Evolutionary conservation across 768 basidiomycete genomes (phyloP).

Genomic region (Macrolepiota dolichaula): DNA sequence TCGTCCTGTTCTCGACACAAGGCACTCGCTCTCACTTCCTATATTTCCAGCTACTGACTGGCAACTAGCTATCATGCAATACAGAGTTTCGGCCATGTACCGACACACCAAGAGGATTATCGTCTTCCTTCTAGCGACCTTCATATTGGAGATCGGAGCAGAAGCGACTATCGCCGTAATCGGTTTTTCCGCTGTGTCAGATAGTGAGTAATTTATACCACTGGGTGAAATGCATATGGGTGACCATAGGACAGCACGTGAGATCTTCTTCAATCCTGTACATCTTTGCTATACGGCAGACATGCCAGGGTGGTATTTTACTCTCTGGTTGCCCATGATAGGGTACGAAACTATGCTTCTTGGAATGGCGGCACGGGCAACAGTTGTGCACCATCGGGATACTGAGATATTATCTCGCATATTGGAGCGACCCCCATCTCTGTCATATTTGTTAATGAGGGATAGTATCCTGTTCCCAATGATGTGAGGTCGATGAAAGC

Average conservation of each 20-base stretch:
- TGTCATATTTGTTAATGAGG: not conserved
- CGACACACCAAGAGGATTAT: not conserved
- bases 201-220: not conserved
- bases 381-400: not conserved
- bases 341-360: not conserved
- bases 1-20: not conserved
- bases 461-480: constrained; percentile 1
- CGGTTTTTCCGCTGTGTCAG: not conserved
- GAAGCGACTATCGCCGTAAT: not conserved
- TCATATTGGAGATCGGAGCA: not conserved
- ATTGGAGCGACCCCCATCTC: not conserved
- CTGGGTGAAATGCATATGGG: too few species aligned
- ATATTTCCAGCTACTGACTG: not conserved
- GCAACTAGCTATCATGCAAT: not conserved
- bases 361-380: not conserved
- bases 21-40: not conserved
- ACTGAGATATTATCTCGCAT: not conserved
- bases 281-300: not conserved
- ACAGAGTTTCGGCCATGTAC: not conserved
- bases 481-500: not conserved
- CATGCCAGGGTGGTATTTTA: not conserved
- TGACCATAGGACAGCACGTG: not conserved
- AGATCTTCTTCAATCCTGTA: not conserved
- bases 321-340: not conserved
- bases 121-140: not conserved